Percentiles rank a stretch among this genome's conserved stretches.
Evolutionary conservation across 331 rosid genomes (phyloP).

Genomic region (Dryas integrifolia): DNA sequence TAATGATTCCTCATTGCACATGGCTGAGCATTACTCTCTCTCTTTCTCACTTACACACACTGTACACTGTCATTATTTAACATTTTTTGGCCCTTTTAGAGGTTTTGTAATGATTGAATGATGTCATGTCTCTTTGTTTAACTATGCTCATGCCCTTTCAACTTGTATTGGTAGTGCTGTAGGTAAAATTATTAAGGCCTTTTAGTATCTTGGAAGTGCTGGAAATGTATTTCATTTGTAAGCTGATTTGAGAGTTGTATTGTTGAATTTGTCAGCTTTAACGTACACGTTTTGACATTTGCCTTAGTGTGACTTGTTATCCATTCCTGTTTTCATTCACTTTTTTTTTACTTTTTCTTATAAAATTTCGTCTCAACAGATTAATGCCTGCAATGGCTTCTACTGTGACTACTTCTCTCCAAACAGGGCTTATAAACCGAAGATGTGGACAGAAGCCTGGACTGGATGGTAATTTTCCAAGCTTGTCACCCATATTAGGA

Average conservation of each 20-base stretch:
- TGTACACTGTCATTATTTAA: slow-evolving; percentile 14
- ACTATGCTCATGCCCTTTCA: slow-evolving; percentile 12
- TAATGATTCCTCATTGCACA: slow-evolving; percentile 34
- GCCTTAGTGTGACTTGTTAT: not conserved
- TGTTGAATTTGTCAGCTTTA: slow-evolving; percentile 2
- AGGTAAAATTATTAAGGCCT: slow-evolving; percentile 7
- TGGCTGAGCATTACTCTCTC: slow-evolving; percentile 26
- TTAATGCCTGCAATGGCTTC: slow-evolving; percentile 83
- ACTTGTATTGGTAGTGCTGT: slow-evolving; percentile 13
- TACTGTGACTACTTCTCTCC: slow-evolving; percentile 88
- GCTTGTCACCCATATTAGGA: slow-evolving; percentile 20
- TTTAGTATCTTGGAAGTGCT: not conserved
- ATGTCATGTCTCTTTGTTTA: slow-evolving; percentile 11
- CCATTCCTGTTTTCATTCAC: not conserved
- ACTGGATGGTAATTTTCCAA: slow-evolving; percentile 62
- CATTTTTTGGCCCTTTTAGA: slow-evolving; percentile 16
- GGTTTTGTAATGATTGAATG: slow-evolving; percentile 22
- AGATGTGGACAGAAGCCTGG: slow-evolving; percentile 98
- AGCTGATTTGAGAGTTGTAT: slow-evolving; percentile 6
- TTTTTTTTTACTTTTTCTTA: slow-evolving; percentile 17
- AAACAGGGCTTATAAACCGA: slow-evolving; percentile 79
- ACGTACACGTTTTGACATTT: not conserved
- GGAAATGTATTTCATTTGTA: slow-evolving; percentile 6
- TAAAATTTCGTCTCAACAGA: slow-evolving; percentile 42
- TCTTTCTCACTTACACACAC: slow-evolving; percentile 16